Conservation (phyloP, 2,329 filamentous ascomycete species). For the Lachnellula subtilissima region DNA sequence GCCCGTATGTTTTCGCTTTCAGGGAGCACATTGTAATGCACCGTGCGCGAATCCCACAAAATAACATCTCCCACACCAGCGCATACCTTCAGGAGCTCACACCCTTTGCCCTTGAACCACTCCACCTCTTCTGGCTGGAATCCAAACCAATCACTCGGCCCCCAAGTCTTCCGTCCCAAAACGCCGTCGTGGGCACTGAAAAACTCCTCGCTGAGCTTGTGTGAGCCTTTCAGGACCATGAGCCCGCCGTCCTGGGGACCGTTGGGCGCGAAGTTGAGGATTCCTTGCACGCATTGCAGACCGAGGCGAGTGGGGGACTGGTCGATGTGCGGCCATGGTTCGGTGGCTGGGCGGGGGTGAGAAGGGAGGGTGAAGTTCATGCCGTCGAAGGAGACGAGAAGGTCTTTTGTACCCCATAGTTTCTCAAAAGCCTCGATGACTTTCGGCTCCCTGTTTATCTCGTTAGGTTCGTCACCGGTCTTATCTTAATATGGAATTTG, state of each 20-base stretch:
- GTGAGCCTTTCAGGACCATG: slow-evolving; percentile 30
- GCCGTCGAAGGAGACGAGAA: slow-evolving; percentile 43
- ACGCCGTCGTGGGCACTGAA: slow-evolving; percentile 4
- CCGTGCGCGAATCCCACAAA: slow-evolving; percentile 43
- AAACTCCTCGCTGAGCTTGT: slow-evolving; percentile 30
- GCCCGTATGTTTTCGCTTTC: slow-evolving; percentile 30
- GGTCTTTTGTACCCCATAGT: slow-evolving; percentile 37
- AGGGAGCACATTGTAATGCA: slow-evolving; percentile 39
- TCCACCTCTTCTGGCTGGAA: slow-evolving; percentile 35
- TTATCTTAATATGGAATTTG: too few relatives aligned
- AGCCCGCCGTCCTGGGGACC: slow-evolving; percentile 33
- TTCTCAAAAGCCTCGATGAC: slow-evolving; percentile 37
- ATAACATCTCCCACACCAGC: slow-evolving; percentile 40
- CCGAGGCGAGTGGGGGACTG: slow-evolving; percentile 36
- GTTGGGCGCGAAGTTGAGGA: slow-evolving; percentile 36
- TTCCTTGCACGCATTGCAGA: slow-evolving; percentile 41
- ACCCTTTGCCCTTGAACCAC: slow-evolving; percentile 39
- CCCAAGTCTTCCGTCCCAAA: slow-evolving; percentile 4
- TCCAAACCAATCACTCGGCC: slow-evolving; percentile 14
- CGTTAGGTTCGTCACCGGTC: too few relatives aligned
- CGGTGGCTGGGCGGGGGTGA: slow-evolving; percentile 16
- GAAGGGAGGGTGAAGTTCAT: slow-evolving; percentile 36
- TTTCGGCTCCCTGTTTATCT: slow-evolving; percentile 30
- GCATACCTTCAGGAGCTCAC: slow-evolving; percentile 36
- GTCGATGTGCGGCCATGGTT: slow-evolving; percentile 38